Evolutionary conservation across 2,329 filamentous ascomycete genomes (phyloP).

Genomic region (Akanthomyces dipterigenus): DNA sequence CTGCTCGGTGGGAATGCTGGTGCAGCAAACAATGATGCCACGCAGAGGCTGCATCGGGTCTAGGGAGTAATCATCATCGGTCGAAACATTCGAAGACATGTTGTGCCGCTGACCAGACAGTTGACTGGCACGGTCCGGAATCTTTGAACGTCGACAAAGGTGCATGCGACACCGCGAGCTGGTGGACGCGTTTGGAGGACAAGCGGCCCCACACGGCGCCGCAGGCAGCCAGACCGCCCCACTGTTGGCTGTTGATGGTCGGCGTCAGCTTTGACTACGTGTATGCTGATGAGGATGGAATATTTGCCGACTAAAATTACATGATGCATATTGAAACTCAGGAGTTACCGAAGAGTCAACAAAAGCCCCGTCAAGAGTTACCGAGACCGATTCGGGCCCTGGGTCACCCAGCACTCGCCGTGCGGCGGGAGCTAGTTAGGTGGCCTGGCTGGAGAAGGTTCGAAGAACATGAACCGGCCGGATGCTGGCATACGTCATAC

Average conservation of each 20-base stretch:
- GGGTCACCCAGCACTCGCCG: too few relatives aligned
- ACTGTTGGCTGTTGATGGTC: background rate
- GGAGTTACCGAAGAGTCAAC: too few relatives aligned
- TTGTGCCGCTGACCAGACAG: slow-evolving; percentile 15
- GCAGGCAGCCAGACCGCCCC: background rate
- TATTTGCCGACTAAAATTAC: background rate
- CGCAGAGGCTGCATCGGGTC: slow-evolving; percentile 58
- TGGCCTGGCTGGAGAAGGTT: too few relatives aligned
- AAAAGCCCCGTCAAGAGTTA: too few relatives aligned
- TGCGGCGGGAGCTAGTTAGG: too few relatives aligned
- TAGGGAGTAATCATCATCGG: slow-evolving; percentile 26
- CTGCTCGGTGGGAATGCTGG: slow-evolving; percentile 71
- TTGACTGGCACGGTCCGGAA: background rate
- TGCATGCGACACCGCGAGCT: background rate
- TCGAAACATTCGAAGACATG: slow-evolving; percentile 20
- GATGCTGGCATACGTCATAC: too few relatives aligned
- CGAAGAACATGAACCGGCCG: too few relatives aligned
- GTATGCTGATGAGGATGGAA: background rate
- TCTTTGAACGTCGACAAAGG: background rate
- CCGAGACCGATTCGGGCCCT: too few relatives aligned
- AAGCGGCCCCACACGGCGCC: background rate
- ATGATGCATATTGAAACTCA: too few relatives aligned
- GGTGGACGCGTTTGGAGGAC: background rate
- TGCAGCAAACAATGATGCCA: slow-evolving; percentile 79
- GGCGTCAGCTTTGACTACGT: background rate